phyloP scores from a whole-genome alignment of 768 basidiomycete species.

The Dacryopinax spathularia region DNA sequence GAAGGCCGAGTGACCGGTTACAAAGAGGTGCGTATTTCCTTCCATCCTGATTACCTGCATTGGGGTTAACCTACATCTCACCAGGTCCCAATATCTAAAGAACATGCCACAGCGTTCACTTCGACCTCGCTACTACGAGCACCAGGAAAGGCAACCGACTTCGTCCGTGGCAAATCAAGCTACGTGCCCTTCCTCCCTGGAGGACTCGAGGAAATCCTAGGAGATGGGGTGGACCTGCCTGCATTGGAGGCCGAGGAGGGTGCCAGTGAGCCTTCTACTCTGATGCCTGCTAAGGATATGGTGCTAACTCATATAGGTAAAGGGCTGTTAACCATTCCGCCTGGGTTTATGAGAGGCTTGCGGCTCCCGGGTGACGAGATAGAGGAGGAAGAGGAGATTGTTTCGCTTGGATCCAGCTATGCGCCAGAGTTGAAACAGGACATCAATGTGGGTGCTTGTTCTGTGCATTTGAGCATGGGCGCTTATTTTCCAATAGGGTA shows the following conservation, averaged over 20 bases:
- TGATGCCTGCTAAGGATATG: neutral
- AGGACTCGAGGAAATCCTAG: conserved; percentile 56
- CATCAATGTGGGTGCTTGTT: conserved; percentile 18
- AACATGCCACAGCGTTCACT: conserved; percentile 51
- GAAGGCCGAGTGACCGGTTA: conserved; percentile 70
- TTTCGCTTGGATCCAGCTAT: neutral
- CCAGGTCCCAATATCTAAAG: conserved; percentile 41
- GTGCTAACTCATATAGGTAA: neutral
- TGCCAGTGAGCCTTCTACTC: conserved; percentile 25
- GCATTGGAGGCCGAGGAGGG: conserved; percentile 20
- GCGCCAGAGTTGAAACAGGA: conserved; percentile 12
- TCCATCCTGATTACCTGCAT: neutral
- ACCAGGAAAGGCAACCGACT: conserved; percentile 61
- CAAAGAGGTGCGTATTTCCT: conserved; percentile 44
- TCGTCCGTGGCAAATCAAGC: conserved; percentile 87
- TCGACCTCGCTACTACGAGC: conserved; percentile 78
- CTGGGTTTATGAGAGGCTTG: conserved; percentile 11
- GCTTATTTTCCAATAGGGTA: conserved; percentile 9
- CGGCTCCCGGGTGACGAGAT: conserved; percentile 6
- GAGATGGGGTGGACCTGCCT: conserved; percentile 26
- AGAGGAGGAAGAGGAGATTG: conserved; percentile 12
- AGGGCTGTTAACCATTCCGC: conserved; percentile 9
- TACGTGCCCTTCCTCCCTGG: conserved; percentile 92
- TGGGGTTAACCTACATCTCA: conserved; percentile 9
- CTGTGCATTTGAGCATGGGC: conserved; percentile 16